Evolutionary conservation across 1,139 yeast genomes (phyloP).

Genomic region (Suhomyces taliae): DNA sequence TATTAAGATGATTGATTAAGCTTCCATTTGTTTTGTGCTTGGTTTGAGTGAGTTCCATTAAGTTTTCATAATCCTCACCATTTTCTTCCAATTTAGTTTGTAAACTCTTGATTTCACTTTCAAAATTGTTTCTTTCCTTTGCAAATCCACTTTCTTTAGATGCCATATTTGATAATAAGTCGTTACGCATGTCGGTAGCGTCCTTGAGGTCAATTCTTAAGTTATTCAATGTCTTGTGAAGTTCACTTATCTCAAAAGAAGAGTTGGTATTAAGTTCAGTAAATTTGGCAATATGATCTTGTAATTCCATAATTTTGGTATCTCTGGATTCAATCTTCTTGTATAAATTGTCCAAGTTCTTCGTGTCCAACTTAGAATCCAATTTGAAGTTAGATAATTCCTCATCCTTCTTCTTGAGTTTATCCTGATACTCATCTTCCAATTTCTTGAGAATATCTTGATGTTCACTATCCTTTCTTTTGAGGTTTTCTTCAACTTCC

Average conservation of each 20-base stretch:
- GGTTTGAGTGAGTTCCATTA: slow-evolving; percentile 38
- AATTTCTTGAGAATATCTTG: neutral
- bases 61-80: slow-evolving; percentile 54
- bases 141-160: slow-evolving; percentile 61
- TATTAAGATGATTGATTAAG: slow-evolving; percentile 29
- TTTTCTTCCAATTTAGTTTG: slow-evolving; percentile 31
- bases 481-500: neutral
- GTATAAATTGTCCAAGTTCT: slow-evolving; percentile 23
- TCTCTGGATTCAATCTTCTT: slow-evolving; percentile 29
- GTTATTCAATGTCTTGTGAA: slow-evolving; percentile 23
- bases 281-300: slow-evolving; percentile 23
- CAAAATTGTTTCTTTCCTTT: slow-evolving; percentile 51
- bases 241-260: slow-evolving; percentile 18
- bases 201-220: slow-evolving; percentile 31
- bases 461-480: neutral
- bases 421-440: slow-evolving; percentile 1
- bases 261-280: slow-evolving; percentile 16
- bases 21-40: slow-evolving; percentile 31
- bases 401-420: slow-evolving; percentile 7
- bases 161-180: slow-evolving; percentile 64
- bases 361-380: slow-evolving; percentile 26
- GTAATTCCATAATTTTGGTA: slow-evolving; percentile 30
- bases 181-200: slow-evolving; percentile 51
- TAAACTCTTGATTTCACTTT: slow-evolving; percentile 50
- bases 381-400: slow-evolving; percentile 7